phyloP scores from a whole-genome alignment of 2,329 filamentous ascomycete species.

The Leptographium radiaticola region DNA sequence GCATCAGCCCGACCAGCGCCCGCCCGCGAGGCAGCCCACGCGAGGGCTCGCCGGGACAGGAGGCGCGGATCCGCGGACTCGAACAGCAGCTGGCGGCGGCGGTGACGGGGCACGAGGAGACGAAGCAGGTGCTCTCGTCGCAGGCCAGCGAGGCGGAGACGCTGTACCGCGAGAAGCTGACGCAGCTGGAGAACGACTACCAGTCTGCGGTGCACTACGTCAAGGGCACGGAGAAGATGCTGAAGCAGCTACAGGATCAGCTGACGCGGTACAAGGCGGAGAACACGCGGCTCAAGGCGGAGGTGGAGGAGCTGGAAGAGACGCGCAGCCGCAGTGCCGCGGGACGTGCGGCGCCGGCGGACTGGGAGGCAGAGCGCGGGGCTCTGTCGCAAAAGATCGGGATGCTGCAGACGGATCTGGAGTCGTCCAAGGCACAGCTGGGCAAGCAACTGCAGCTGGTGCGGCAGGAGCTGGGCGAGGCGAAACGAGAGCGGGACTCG shows the following conservation, averaged over 20 bases:
- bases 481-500: conserved; percentile 55
- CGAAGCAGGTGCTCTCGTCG: conserved; percentile 61
- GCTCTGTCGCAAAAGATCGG: conserved; percentile 56
- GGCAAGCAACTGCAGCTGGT: conserved; percentile 59
- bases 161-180: conserved; percentile 82
- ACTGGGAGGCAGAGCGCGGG: conserved; percentile 65
- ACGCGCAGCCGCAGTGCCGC: conserved; percentile 22
- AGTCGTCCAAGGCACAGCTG: conserved; percentile 50
- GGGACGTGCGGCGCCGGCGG: conserved; percentile 27
- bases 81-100: conserved; percentile 76
- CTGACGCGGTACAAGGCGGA: conserved; percentile 83
- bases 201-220: conserved; percentile 97
- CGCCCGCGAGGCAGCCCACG: conserved; percentile 62
- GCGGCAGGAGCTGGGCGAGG: conserved; percentile 53
- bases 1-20: conserved; percentile 63
- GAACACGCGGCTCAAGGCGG: conserved; percentile 68
- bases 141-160: conserved; percentile 80
- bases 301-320: conserved; percentile 58
- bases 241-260: conserved; percentile 96
- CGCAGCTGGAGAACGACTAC: conserved; percentile 92
- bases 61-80: conserved; percentile 62
- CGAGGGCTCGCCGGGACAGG: conserved; percentile 60
- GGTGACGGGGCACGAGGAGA: conserved; percentile 71
- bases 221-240: conserved; percentile 97
- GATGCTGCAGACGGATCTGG: conserved; percentile 55